Percentiles rank a stretch among this genome's conserved stretches.
Evolutionary conservation across 2,329 filamentous ascomycete species (phyloP).

Genomic region (Aulographum hederae): DNA sequence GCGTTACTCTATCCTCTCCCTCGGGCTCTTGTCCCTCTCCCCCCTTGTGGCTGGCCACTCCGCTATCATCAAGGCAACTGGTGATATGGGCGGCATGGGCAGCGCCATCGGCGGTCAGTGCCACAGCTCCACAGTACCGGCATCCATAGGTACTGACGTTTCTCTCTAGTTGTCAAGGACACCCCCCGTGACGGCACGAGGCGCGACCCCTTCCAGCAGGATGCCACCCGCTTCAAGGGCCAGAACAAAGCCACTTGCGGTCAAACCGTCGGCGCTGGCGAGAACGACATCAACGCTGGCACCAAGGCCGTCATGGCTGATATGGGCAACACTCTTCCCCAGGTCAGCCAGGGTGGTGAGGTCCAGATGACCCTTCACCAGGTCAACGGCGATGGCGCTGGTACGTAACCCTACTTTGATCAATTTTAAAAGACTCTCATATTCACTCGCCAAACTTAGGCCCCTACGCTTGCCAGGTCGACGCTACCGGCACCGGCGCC

Average conservation of each 20-base stretch:
- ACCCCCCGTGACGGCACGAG: slow-evolving; percentile 44
- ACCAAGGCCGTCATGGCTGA: slow-evolving; percentile 38
- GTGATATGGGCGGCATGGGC: slow-evolving; percentile 36
- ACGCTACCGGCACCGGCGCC: slow-evolving; percentile 37
- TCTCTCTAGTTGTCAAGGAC: slow-evolving; percentile 24
- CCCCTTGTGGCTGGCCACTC: slow-evolving; percentile 43
- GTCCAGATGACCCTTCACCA: slow-evolving; percentile 47
- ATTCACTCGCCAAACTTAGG: too few species aligned
- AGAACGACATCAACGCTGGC: slow-evolving; percentile 38
- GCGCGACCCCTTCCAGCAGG: slow-evolving; percentile 44
- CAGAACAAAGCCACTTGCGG: slow-evolving; percentile 33
- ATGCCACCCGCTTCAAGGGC: slow-evolving; percentile 43
- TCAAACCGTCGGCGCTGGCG: slow-evolving; percentile 37
- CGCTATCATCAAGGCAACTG: slow-evolving; percentile 39
- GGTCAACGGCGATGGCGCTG: slow-evolving; percentile 47
- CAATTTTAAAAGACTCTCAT: too few species aligned
- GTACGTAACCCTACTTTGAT: too few species aligned
- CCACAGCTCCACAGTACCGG: neutral
- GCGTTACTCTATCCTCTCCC: too few species aligned
- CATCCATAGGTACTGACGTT: neutral
- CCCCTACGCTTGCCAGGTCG: slow-evolving; percentile 47
- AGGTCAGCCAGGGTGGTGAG: slow-evolving; percentile 37
- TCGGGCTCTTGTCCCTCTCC: too few species aligned
- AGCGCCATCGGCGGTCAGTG: slow-evolving; percentile 30
- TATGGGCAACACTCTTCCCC: slow-evolving; percentile 38